A percentile compares a stretch with the other conserved stretches of the same genome.
These are phyloP conservation scores for Isochrysis galbana DNA, from an alignment of 78 protist genomes.

Conservation along the genomic window DNA sequence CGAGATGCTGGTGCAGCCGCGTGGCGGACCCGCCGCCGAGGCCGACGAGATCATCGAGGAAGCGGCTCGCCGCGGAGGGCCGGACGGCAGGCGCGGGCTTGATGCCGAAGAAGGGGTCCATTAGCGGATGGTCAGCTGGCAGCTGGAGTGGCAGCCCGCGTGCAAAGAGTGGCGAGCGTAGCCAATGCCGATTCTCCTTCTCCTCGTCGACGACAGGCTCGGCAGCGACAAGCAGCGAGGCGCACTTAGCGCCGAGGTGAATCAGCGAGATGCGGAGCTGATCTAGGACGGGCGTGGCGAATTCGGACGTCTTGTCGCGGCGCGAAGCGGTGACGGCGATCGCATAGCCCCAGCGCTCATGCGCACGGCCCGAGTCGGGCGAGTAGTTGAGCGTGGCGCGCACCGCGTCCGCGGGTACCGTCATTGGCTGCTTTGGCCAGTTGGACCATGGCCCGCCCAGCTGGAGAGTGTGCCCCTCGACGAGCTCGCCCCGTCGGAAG, in stretches of 20 bases:
- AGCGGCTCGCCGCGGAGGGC: neutral
- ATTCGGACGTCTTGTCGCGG: neutral
- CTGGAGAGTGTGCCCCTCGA: neutral
- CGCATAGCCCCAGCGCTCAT: neutral
- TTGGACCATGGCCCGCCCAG: neutral
- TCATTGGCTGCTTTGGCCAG: neutral
- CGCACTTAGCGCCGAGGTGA: neutral
- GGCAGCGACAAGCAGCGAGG: neutral
- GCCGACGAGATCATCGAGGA: neutral
- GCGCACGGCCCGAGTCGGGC: neutral
- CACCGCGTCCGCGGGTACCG: neutral
- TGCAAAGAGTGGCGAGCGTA: neutral
- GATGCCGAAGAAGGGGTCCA: slow-evolving; percentile 24
- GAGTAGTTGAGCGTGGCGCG: neutral
- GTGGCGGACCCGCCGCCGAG: neutral
- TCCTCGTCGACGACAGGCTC: neutral
- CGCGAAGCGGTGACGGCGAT: neutral
- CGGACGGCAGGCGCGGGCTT: neutral
- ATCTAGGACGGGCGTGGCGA: neutral
- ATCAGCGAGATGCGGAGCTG: neutral
- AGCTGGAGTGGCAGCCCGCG: slow-evolving; percentile 25
- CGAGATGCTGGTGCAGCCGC: neutral
- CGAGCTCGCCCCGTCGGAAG: neutral
- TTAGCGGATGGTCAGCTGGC: neutral
- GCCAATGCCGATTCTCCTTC: slow-evolving; percentile 9